Evolutionary conservation across 2,329 filamentous ascomycete species (phyloP).

Genomic region (Leptographium galeiforme): DNA sequence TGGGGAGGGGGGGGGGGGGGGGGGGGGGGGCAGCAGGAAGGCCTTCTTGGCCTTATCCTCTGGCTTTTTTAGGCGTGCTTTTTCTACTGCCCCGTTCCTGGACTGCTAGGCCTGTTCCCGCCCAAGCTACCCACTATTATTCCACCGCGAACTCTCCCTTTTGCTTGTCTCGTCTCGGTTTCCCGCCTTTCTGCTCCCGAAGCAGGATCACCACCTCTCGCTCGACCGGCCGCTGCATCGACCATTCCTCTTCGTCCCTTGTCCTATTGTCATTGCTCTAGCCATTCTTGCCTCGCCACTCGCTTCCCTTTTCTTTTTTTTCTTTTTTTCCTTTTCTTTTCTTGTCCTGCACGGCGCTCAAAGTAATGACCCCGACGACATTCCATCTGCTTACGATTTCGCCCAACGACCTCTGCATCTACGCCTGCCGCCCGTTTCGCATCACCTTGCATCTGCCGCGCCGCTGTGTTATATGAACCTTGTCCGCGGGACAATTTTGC

Average conservation of each 20-base stretch:
- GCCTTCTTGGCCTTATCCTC: too few species aligned
- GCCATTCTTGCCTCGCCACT: background rate
- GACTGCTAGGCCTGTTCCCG: too few species aligned
- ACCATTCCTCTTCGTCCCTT: background rate
- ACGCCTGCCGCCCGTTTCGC: background rate
- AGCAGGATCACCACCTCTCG: background rate
- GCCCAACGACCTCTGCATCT: background rate
- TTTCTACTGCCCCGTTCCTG: too few species aligned
- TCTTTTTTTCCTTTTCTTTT: background rate
- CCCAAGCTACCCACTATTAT: too few species aligned
- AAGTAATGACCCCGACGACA: conserved; percentile 3
- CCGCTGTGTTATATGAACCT: background rate
- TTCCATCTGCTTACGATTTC: background rate
- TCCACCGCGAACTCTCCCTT: background rate
- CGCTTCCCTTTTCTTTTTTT: background rate
- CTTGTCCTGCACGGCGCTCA: background rate
- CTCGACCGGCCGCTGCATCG: background rate
- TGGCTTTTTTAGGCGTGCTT: too few species aligned
- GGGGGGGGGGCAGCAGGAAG: too few species aligned
- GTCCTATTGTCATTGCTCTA: background rate
- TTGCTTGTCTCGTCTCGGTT: background rate
- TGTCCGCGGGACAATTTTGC: background rate
- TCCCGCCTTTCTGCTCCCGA: background rate
- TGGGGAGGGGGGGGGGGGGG: too few species aligned
- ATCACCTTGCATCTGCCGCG: background rate